A percentile compares a stretch with the other conserved stretches of the same genome.
Evolutionary conservation across 306 rosid genomes (phyloP).

Genomic region (Lathyrus tuberosus): DNA sequence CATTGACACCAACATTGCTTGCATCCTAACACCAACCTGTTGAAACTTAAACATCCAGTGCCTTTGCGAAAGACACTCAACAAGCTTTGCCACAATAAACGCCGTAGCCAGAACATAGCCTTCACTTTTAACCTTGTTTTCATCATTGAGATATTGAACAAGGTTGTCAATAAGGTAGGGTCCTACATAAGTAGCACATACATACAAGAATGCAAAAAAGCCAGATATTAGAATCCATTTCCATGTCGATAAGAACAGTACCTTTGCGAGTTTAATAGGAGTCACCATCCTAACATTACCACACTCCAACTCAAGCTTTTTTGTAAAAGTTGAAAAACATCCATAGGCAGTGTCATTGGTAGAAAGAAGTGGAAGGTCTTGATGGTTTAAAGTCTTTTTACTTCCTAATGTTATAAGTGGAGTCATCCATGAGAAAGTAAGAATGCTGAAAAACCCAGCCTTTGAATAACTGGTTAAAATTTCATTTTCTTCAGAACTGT

Average conservation of each 20-base stretch:
- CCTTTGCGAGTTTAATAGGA: too few species aligned
- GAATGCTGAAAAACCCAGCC: conserved; percentile 50
- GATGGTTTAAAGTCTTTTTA: too few species aligned
- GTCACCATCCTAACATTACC: too few species aligned
- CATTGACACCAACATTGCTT: conserved; percentile 57
- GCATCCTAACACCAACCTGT: conserved; percentile 61
- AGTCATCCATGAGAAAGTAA: too few species aligned
- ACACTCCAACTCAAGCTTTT: too few species aligned
- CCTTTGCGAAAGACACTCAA: conserved; percentile 69
- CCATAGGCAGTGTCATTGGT: too few species aligned
- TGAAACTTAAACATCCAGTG: conserved; percentile 66
- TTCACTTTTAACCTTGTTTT: too few species aligned
- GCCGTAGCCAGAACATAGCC: conserved; percentile 46
- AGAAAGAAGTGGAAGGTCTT: too few species aligned
- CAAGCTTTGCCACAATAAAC: conserved; percentile 65
- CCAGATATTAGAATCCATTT: conserved; percentile 55
- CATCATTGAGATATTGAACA: too few species aligned
- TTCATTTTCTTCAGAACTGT: conserved; percentile 41
- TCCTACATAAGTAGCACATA: conserved; percentile 18
- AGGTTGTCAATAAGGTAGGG: too few species aligned
- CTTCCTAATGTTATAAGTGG: too few species aligned
- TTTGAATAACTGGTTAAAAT: conserved; percentile 52
- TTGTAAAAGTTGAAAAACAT: too few species aligned
- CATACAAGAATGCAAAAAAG: conserved; percentile 39
- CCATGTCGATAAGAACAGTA: conserved; percentile 36